phyloP scores from a whole-genome alignment of 768 basidiomycete species.

The Leccinum disarticulatum region DNA sequence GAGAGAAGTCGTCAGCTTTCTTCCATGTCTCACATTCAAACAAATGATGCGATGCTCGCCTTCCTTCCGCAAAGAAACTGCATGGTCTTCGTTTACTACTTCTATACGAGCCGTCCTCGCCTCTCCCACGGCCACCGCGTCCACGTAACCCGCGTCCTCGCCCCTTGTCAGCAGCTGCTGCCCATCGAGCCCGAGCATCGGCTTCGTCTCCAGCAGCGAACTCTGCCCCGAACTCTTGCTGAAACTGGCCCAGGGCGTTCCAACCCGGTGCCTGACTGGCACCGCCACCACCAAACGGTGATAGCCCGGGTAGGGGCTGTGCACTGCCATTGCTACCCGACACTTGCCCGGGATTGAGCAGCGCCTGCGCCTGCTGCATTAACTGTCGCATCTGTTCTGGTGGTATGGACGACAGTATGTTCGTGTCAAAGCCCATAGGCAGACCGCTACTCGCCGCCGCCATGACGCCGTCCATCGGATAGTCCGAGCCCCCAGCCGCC shows the following conservation, averaged over 20 bases:
- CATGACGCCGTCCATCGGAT: slow-evolving; percentile 37
- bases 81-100: slow-evolving; percentile 85
- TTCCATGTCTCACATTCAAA: slow-evolving; percentile 21
- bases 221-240: slow-evolving; percentile 45
- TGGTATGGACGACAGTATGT: slow-evolving; percentile 40
- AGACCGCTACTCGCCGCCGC: slow-evolving; percentile 28
- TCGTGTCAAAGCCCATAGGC: slow-evolving; percentile 42
- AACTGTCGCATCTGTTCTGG: slow-evolving; percentile 67
- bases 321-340: slow-evolving; percentile 30
- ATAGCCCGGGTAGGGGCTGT: slow-evolving; percentile 19
- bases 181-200: slow-evolving; percentile 46
- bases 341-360: slow-evolving; percentile 30
- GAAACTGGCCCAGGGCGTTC: slow-evolving; percentile 42
- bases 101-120: slow-evolving; percentile 65
- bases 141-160: slow-evolving; percentile 57
- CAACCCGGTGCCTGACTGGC: slow-evolving; percentile 37
- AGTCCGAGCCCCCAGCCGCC: slow-evolving; percentile 43
- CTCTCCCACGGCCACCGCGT: slow-evolving; percentile 54
- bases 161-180: slow-evolving; percentile 43
- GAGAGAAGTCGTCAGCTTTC: slow-evolving; percentile 34
- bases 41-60: slow-evolving; percentile 68
- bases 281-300: slow-evolving; percentile 36
- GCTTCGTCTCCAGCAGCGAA: slow-evolving; percentile 46
- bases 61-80: slow-evolving; percentile 89
- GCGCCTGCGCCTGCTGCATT: slow-evolving; percentile 43